A percentile compares a stretch with the other conserved stretches of the same genome.
Conservation (phyloP, 2,329 filamentous ascomycete genomes). For the Furcasterigmium furcatum region DNA sequence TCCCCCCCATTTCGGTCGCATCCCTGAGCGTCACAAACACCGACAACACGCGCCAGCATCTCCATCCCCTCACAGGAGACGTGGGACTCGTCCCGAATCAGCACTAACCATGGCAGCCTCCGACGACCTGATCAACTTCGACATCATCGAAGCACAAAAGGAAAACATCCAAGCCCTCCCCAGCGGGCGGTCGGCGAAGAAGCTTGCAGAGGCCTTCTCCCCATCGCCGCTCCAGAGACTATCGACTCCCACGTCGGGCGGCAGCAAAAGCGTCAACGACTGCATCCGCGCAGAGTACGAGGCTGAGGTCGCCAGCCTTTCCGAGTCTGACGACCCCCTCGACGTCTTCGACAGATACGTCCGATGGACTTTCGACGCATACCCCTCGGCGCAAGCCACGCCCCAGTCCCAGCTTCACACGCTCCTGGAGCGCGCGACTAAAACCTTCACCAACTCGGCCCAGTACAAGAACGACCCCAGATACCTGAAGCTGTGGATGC, state of each 20-base stretch:
- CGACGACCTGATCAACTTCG: conserved; percentile 68
- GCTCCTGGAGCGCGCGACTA: conserved; percentile 89
- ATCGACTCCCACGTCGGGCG: conserved; percentile 62
- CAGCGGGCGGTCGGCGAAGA: conserved; percentile 81
- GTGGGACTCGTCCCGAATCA: background rate
- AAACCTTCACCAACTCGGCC: conserved; percentile 75
- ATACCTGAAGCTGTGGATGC: conserved; percentile 90
- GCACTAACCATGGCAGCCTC: conserved; percentile 40
- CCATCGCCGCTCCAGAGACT: conserved; percentile 57
- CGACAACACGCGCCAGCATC: conserved; percentile 1
- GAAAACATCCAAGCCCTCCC: conserved; percentile 96
- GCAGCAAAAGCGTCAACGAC: conserved; percentile 75
- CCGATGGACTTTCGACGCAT: conserved; percentile 93
- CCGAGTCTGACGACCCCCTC: conserved; percentile 90
- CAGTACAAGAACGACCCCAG: conserved; percentile 95
- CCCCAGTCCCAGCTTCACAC: conserved; percentile 85
- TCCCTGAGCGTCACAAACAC: conserved; percentile 5
- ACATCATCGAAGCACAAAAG: conserved; percentile 93
- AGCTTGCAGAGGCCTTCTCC: conserved; percentile 80
- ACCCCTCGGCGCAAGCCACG: conserved; percentile 90
- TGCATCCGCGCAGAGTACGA: conserved; percentile 81
- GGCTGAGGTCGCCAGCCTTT: conserved; percentile 71
- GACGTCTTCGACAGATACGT: conserved; percentile 97
- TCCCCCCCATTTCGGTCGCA: background rate
- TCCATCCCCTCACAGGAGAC: conserved; percentile 8